Percentiles rank a stretch among this genome's conserved stretches.
phyloP scores from a whole-genome alignment of 306 rosid species.

The Benincasa hispida region DNA sequence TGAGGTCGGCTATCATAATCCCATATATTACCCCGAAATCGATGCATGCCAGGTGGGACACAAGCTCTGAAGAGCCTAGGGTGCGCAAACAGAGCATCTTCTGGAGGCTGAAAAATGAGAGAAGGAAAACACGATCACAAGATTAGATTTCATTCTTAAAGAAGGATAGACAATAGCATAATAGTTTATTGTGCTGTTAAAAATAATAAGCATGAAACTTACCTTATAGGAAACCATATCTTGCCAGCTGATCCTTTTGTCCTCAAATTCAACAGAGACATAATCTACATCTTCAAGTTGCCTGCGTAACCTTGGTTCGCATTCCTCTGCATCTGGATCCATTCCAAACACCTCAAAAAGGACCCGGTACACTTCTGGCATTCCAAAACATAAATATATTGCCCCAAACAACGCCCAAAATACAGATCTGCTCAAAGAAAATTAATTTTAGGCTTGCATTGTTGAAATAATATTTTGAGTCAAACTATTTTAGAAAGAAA shows the following conservation, averaged over 20 bases:
- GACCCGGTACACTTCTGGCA: slow-evolving; percentile 93
- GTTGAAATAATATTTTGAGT: background rate
- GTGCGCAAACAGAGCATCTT: slow-evolving; percentile 90
- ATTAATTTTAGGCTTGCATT: slow-evolving; percentile 12
- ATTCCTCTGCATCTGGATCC: slow-evolving; percentile 82
- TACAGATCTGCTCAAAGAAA: slow-evolving; percentile 49
- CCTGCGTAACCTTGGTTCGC: slow-evolving; percentile 73
- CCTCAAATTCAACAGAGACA: slow-evolving; percentile 82
- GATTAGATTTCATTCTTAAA: background rate
- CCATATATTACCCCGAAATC: slow-evolving; percentile 92
- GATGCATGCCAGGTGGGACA: slow-evolving; percentile 95
- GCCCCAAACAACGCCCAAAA: slow-evolving; percentile 98
- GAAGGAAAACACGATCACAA: background rate
- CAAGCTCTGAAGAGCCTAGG: slow-evolving; percentile 95
- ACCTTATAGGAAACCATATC: slow-evolving; percentile 78
- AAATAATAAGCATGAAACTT: slow-evolving; percentile 22
- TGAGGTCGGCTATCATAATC: slow-evolving; percentile 72
- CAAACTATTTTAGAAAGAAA: background rate
- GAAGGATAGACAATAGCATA: background rate
- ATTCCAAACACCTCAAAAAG: slow-evolving; percentile 96
- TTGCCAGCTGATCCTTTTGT: slow-evolving; percentile 78
- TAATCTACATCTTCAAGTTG: slow-evolving; percentile 93
- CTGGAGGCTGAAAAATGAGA: slow-evolving; percentile 54
- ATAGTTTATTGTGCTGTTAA: background rate
- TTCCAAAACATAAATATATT: slow-evolving; percentile 84